Evolutionary conservation across 805 yeast species (phyloP).

Genomic region (Metschnikowia bowlesiae): DNA sequence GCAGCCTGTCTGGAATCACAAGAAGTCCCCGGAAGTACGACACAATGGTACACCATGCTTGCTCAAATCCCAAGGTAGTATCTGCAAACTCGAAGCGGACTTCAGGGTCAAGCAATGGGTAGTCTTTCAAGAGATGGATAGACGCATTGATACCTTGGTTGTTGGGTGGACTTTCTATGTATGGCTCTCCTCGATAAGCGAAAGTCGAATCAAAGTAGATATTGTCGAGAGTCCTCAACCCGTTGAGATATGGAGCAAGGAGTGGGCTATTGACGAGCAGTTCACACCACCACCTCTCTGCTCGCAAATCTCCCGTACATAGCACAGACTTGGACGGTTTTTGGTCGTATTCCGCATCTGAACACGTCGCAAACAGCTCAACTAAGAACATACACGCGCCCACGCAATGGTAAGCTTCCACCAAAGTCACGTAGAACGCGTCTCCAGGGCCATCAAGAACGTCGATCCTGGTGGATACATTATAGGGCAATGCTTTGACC

Average conservation of each 20-base stretch:
- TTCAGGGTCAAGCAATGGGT: slow-evolving; percentile 38
- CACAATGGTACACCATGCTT: slow-evolving; percentile 42
- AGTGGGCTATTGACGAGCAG: slow-evolving; percentile 33
- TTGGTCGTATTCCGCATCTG: background rate
- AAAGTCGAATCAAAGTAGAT: slow-evolving; percentile 56
- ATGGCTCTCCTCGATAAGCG: slow-evolving; percentile 46
- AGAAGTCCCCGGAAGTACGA: slow-evolving; percentile 18
- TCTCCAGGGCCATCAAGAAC: slow-evolving; percentile 13
- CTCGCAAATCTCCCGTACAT: slow-evolving; percentile 55
- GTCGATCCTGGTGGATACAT: slow-evolving; percentile 17
- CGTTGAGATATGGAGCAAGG: slow-evolving; percentile 39
- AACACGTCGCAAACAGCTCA: slow-evolving; percentile 17
- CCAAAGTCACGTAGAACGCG: slow-evolving; percentile 34
- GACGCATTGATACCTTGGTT: slow-evolving; percentile 36
- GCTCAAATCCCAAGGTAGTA: slow-evolving; percentile 48
- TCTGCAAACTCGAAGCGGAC: slow-evolving; percentile 40
- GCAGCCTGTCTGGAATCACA: slow-evolving; percentile 1
- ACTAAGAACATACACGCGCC: slow-evolving; percentile 55
- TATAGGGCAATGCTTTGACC: slow-evolving; percentile 18
- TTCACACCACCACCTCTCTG: slow-evolving; percentile 50
- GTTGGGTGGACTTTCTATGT: slow-evolving; percentile 40
- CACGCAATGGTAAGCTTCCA: slow-evolving; percentile 56
- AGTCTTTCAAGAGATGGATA: slow-evolving; percentile 30
- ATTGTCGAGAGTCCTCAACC: slow-evolving; percentile 33
- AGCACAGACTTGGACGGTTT: slow-evolving; percentile 29